Conservation (phyloP, 169 alveolate species). For the Plasmodium yoelii region DNA sequence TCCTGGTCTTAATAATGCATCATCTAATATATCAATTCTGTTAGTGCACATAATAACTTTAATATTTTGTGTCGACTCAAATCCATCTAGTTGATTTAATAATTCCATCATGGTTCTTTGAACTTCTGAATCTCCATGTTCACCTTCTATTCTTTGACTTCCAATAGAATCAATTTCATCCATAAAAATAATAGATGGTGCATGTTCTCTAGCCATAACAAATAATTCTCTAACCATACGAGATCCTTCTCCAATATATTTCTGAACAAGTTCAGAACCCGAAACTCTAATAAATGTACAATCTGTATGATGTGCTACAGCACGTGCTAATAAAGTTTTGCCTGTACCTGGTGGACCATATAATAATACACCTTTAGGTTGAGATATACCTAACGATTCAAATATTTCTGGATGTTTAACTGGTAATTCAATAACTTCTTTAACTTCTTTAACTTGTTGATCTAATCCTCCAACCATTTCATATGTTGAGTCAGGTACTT, state of each 20-base stretch:
- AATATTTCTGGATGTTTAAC: constrained; percentile 99
- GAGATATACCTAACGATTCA: constrained; percentile 98
- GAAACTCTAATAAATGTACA: constrained; percentile 99
- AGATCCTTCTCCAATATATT: constrained; percentile 99
- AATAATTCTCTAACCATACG: constrained; percentile 98
- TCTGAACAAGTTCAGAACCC: constrained; percentile 99
- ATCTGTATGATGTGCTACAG: constrained; percentile 99
- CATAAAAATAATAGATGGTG: constrained; percentile 98
- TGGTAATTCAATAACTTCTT: constrained; percentile 99
- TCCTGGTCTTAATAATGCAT: constrained; percentile 99
- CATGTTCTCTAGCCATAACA: constrained; percentile 97
- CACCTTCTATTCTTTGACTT: constrained; percentile 94
- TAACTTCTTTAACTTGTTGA: constrained; percentile 98
- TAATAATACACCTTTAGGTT: constrained; percentile 95
- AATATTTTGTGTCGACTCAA: constrained; percentile 98
- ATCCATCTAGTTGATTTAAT: constrained; percentile 99
- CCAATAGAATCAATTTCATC: constrained; percentile 99
- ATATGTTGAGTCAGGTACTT: constrained; percentile 99
- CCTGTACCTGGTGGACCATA: constrained; percentile 94
- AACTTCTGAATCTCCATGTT: constrained; percentile 97
- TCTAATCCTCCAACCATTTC: constrained; percentile 99
- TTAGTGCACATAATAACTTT: constrained; percentile 99
- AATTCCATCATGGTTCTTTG: constrained; percentile 94
- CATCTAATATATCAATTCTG: constrained; percentile 98
- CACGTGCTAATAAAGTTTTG: constrained; percentile 98